These are phyloP conservation scores for Breynia disticha DNA, from an alignment of 441 rosid genomes.

Conservation along the genomic window DNA sequence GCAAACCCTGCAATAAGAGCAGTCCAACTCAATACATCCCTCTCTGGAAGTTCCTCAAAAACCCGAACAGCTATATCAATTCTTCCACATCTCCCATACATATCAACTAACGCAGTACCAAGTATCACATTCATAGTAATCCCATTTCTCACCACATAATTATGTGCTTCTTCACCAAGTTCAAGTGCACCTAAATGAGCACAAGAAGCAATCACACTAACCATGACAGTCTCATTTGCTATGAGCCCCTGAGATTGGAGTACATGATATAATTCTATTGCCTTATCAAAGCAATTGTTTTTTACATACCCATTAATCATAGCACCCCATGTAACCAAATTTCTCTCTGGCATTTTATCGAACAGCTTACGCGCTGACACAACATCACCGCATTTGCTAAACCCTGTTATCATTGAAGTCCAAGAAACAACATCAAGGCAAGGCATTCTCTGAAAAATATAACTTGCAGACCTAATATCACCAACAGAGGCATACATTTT, in stretches of 20 bases:
- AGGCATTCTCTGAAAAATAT: constrained; percentile 27
- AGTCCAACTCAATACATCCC: constrained; percentile 57
- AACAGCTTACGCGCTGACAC: constrained; percentile 49
- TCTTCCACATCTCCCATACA: constrained; percentile 58
- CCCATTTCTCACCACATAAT: constrained; percentile 32
- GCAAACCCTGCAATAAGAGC: constrained; percentile 62
- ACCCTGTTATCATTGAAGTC: constrained; percentile 56
- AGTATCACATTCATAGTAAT: constrained; percentile 43
- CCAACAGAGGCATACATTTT: constrained; percentile 51
- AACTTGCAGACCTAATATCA: constrained; percentile 34
- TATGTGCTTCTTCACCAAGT: constrained; percentile 44
- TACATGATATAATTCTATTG: constrained; percentile 36
- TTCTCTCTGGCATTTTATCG: constrained; percentile 60
- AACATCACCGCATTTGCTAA: constrained; percentile 31
- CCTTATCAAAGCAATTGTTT: constrained; percentile 34
- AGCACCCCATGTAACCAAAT: constrained; percentile 59
- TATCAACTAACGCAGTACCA: constrained; percentile 57
- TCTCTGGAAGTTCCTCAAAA: constrained; percentile 38
- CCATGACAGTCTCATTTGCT: constrained; percentile 67
- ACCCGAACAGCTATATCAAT: constrained; percentile 41
- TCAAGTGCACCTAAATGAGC: constrained; percentile 61
- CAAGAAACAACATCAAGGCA: constrained; percentile 53
- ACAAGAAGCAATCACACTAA: constrained; percentile 53
- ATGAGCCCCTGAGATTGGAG: constrained; percentile 36
- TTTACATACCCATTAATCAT: constrained; percentile 58